Conservation (phyloP, 2,329 filamentous ascomycete genomes). For the Camptophora hylomeconis region DNA sequence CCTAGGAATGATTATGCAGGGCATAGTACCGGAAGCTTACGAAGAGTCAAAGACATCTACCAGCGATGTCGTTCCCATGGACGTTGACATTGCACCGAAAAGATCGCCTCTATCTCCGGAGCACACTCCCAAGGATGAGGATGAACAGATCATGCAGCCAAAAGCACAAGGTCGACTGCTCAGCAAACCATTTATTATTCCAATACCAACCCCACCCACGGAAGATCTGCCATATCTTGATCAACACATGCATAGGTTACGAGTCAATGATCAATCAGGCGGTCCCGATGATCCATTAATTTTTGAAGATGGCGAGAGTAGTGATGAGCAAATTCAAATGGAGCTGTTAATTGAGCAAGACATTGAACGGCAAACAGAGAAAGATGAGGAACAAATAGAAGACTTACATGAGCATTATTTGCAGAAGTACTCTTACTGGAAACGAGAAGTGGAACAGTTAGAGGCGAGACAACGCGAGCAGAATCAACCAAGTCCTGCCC, state of each 20-base stretch:
- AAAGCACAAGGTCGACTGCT: constrained; percentile 14
- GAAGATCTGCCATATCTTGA: constrained; percentile 34
- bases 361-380: constrained; percentile 25
- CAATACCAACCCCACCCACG: constrained; percentile 24
- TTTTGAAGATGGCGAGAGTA: constrained; percentile 30
- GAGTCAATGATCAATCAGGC: too few species aligned
- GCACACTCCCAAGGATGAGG: constrained; percentile 14
- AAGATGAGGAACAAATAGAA: constrained; percentile 26
- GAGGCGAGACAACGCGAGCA: constrained; percentile 28
- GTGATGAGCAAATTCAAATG: constrained; percentile 27
- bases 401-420: constrained; percentile 24
- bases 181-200: constrained; percentile 14
- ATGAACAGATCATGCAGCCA: too few species aligned
- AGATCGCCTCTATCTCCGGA: constrained; percentile 13
- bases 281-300: constrained; percentile 33
- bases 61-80: constrained; percentile 2
- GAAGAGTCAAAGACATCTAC: constrained; percentile 11
- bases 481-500: constrained; percentile 24
- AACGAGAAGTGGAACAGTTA: constrained; percentile 28
- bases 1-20: constrained; percentile 29
- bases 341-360: constrained; percentile 26
- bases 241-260: too few species aligned
- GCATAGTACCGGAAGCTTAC: constrained; percentile 19
- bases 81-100: constrained; percentile 2
- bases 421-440: constrained; percentile 32